Evolutionary conservation across 2,329 filamentous ascomycete genomes (phyloP), one percentile per base, ranked within the genome.

Genomic region (Paraconiothyrium brasiliense): DNA sequence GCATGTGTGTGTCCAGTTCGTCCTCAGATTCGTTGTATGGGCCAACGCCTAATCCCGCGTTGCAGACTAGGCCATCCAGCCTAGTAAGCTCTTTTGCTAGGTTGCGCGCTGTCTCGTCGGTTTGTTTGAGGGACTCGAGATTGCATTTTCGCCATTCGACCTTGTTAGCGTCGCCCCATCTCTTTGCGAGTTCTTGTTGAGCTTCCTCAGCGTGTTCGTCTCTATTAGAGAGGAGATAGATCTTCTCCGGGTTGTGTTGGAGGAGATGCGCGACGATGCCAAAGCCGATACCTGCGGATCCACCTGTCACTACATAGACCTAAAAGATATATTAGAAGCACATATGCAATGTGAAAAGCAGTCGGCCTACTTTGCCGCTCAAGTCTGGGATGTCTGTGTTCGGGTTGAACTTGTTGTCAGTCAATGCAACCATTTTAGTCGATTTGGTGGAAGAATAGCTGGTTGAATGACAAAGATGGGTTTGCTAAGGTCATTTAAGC

Each of bases 261-360:
- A 86, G 79, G n/a, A 85, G 72, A 63, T 86, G 84, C 8, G 84
- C 82, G 32, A 81, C 78, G 49, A 85, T 85, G 27, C 83, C 83
- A 61, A 80, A 85, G 16, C 83, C 83, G 35, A 84, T 84, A 22
- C 82, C 83, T n/a, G 82, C 80, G 22, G 78, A 81, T 24, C 82
- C 82, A n/a, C 82, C 81, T 0, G 82, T 84, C 14, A 85, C 80
- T 20, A 84, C 73, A 56, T 80, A 85, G 20, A 82, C 73, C 77
- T 82, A 34, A 3, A 34, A 1, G 2, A 24, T 27, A 46, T 24
- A 57, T 57, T 20, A 51, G 30, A 5, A 16, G 14, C 16, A 27
- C n/a, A n/a, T 44, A 4, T 10, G 10, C 1, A 13, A 43, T 54
- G 8, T 13, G 39, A 1, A n/a, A n/a, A 22, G 35, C 16, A 24